Conservation (phyloP, 257 asterid species). For the Ilex asprella region DNA sequence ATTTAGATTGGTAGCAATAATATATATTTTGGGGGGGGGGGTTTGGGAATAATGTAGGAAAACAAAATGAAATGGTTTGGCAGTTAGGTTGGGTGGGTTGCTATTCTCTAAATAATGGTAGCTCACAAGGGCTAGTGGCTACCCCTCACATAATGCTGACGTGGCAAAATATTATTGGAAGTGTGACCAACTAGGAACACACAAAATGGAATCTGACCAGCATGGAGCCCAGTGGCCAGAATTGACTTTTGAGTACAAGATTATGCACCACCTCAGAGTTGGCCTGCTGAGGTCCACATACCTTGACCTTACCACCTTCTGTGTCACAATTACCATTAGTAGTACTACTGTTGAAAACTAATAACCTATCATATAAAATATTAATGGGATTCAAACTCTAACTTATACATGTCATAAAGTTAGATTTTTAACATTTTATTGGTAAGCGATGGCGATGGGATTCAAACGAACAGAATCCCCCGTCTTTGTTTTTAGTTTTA, state of each 20-base stretch:
- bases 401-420: no score
- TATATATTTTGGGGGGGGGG: neutral
- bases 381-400: no score
- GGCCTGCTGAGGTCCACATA: neutral
- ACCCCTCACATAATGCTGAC: constrained; percentile 1
- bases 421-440: no score
- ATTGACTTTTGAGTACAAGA: constrained; percentile 9
- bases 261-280: neutral
- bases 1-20: no score
- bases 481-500: no score
- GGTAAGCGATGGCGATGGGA: no score
- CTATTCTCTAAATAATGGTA: neutral
- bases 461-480: no score
- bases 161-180: constrained; percentile 21
- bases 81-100: neutral
- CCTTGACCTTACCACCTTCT: no score
- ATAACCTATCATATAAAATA: no score
- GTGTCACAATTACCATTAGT: no score
- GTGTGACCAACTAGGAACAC: constrained; percentile 4
- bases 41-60: neutral
- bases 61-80: no score
- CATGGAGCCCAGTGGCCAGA: constrained; percentile 47
- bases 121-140: neutral
- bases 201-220: constrained; percentile 10
- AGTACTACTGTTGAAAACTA: no score